A percentile compares a stretch with the other conserved stretches of the same genome.
Evolutionary conservation across 495 filamentous ascomycete genomes (phyloP).

Genomic region (Extremus antarcticus): DNA sequence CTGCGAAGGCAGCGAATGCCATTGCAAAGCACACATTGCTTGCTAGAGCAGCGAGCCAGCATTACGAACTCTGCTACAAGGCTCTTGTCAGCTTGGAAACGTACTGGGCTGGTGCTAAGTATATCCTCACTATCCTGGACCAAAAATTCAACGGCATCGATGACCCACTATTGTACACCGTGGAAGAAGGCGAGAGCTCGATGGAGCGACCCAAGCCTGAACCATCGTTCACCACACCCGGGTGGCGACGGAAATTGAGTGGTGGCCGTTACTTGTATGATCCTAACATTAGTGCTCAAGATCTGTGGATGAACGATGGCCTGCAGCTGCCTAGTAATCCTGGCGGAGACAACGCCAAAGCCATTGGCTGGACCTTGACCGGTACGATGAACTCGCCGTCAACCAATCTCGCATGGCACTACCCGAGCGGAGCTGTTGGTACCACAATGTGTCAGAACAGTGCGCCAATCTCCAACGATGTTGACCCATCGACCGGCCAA

Average conservation of each 20-base stretch:
- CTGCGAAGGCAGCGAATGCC: not conserved
- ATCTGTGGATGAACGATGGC: conserved; percentile 16
- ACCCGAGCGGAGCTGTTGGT: conserved; percentile 42
- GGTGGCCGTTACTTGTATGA: conserved; percentile 23
- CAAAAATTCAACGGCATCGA: conserved; percentile 76
- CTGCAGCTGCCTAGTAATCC: conserved; percentile 18
- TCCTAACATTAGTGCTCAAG: conserved; percentile 12
- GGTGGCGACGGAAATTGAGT: conserved; percentile 33
- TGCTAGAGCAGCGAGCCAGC: conserved; percentile 62
- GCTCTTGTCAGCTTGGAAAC: conserved; percentile 62
- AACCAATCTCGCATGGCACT: conserved; percentile 63
- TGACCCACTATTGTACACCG: conserved; percentile 67
- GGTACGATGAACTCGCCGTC: conserved; percentile 74
- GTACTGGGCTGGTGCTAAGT: conserved; percentile 78
- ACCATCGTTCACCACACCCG: conserved; percentile 32
- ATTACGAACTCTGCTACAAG: conserved; percentile 74
- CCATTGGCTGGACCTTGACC: conserved; percentile 68
- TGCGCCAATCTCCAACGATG: not conserved
- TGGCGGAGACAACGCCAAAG: conserved; percentile 24
- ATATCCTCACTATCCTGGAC: conserved; percentile 76
- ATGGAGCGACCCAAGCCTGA: conserved; percentile 33
- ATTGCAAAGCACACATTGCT: conserved; percentile 27
- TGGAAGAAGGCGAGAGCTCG: conserved; percentile 64
- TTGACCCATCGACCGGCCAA: not conserved
- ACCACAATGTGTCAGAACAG: no score